Evolutionary conservation across 495 filamentous ascomycete genomes (phyloP), one percentile per base, ranked within the genome.

Genomic region (Penicillium herquei): DNA sequence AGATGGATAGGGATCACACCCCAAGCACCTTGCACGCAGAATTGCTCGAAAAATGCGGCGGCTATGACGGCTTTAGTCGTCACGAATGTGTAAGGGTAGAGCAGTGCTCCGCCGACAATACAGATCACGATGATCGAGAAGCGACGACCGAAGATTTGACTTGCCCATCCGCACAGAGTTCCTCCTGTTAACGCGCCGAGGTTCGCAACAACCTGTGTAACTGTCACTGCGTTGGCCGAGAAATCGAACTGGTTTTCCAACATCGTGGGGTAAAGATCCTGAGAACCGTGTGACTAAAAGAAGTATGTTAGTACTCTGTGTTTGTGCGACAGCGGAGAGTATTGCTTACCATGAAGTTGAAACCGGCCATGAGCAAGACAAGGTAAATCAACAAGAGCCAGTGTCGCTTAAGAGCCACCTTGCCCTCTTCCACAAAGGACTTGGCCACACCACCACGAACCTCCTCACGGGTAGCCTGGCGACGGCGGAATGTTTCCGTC

Each of bases 201-300:
- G 67, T 96, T 94, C 16, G 89, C 88, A 12, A 94, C 86, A 8
- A 96, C 87, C 63, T 94, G 90, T 11, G 88, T 92, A 6, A 93
- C 81, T 0, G 91, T 94, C 6, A 95, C 86, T 31, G 81, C 81
- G 64, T 92, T 79, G 51, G 81, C 49, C 11, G 74, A 78, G 73
- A 95, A 94, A 51, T 75, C 74, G 73, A 87, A 93, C 70, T 96
- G 88, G 62, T 85, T 87, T 48, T 81, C 65, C 11, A 96, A 69
- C 84, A 96, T 85, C 11, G 89, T 92, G 0, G 92, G 92, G 66
- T 96, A 96, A 16, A 96, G 74, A 71, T 96, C 92, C 69, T 96
- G 92, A 5, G 88, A 92, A 56, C 92, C 92, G 65, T 96, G 92
- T 18, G 89, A 91, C 64, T 67, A 31, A 31, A 39, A 10, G 14